These are phyloP conservation scores for Naematelia aurantialba DNA, from an alignment of 768 basidiomycete genomes.

Conservation along the genomic window DNA sequence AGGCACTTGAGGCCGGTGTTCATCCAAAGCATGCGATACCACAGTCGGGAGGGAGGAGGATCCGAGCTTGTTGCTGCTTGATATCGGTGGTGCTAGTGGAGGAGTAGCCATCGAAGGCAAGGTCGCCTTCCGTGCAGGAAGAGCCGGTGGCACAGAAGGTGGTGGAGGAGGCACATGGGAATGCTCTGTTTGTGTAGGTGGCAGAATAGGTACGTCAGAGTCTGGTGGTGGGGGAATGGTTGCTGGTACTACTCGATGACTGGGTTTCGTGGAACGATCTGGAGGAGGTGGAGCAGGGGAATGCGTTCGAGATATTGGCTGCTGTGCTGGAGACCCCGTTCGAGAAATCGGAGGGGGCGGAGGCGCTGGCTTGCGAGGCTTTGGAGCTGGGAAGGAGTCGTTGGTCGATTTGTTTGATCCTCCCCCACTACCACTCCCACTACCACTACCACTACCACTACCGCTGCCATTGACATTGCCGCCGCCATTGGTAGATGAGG, in stretches of 20 bases:
- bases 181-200: not conserved
- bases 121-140: not conserved
- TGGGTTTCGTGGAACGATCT: not conserved
- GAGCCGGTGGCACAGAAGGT: not conserved
- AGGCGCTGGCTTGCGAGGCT: not conserved
- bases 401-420: not conserved
- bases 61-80: not conserved
- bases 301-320: not conserved
- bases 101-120: not conserved
- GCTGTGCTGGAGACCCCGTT: not conserved
- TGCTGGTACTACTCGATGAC: not conserved
- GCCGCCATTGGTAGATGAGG: not conserved
- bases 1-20: not conserved
- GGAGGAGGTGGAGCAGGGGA: constrained; percentile 1
- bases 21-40: not conserved
- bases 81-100: constrained; percentile 9
- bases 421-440: too few species aligned
- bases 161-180: not conserved
- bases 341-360: not conserved
- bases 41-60: not conserved
- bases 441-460: too few species aligned
- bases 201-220: not conserved
- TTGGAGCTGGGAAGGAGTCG: not conserved
- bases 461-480: too few species aligned
- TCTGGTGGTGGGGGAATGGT: not conserved